These are phyloP conservation scores for Epichloe festucae DNA, from an alignment of 2,329 filamentous ascomycete genomes.

Conservation along the genomic window DNA sequence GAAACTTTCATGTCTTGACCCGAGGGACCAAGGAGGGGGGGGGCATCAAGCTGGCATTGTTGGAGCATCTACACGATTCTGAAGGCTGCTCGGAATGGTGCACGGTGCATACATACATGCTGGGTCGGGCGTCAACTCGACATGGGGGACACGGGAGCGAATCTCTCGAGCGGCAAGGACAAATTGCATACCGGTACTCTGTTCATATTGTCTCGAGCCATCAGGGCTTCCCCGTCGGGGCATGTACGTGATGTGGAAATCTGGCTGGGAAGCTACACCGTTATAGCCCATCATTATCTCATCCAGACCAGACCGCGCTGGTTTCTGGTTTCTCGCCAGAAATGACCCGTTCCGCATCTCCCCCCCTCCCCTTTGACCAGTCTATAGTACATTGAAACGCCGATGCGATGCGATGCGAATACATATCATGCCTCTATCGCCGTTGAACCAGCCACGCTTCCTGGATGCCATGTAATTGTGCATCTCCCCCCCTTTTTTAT, in stretches of 20 bases:
- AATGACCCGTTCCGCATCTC: conserved; percentile 4
- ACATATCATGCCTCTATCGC: conserved; percentile 6
- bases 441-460: conserved; percentile 4
- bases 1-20: too few relatives aligned
- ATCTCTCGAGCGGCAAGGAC: too few relatives aligned
- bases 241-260: not conserved
- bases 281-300: not conserved
- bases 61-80: too few relatives aligned
- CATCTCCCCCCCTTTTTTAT: not conserved
- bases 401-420: conserved; percentile 17
- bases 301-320: not conserved
- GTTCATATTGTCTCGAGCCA: not conserved
- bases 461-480: not conserved
- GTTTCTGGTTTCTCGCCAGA: conserved; percentile 5
- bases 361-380: conserved; percentile 3
- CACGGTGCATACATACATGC: too few relatives aligned
- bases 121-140: too few relatives aligned
- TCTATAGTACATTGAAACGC: conserved; percentile 23
- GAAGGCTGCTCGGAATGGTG: too few relatives aligned
- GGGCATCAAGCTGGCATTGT: too few relatives aligned
- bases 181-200: too few relatives aligned
- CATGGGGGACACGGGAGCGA: too few relatives aligned
- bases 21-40: too few relatives aligned
- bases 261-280: not conserved
- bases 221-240: not conserved